phyloP scores from a whole-genome alignment of 345 rosid species.

The Orychophragmus violaceus region DNA sequence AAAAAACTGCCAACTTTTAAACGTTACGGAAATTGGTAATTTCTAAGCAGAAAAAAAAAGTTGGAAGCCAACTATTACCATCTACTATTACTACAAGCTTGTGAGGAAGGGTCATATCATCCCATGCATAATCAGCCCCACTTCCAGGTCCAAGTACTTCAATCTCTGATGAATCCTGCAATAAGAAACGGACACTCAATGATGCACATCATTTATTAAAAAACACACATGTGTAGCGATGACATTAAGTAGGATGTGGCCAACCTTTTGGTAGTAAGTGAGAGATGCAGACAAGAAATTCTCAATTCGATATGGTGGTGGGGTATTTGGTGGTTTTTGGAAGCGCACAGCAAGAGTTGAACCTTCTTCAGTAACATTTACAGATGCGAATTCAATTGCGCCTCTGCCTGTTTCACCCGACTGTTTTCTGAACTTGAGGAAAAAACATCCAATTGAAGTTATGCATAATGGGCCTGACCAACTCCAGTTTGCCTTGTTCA shows the following conservation, averaged over 20 bases:
- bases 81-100: constrained; percentile 65
- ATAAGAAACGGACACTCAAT: constrained; percentile 2
- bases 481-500: constrained; percentile 46
- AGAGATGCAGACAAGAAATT: constrained; percentile 62
- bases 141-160: constrained; percentile 75
- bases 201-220: not conserved
- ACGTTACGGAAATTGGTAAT: not conserved
- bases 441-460: constrained; percentile 78
- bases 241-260: constrained; percentile 24
- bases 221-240: not conserved
- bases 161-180: constrained; percentile 68
- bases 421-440: constrained; percentile 68
- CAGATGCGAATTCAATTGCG: constrained; percentile 61
- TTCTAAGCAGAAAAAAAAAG: constrained; percentile 4
- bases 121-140: constrained; percentile 78
- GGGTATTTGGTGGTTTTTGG: constrained; percentile 61
- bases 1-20: not conserved
- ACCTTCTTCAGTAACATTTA: constrained; percentile 75
- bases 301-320: constrained; percentile 84
- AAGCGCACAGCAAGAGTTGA: constrained; percentile 71
- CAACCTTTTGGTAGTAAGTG: constrained; percentile 88
- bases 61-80: constrained; percentile 41
- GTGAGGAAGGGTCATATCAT: constrained; percentile 83
- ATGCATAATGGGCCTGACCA: constrained; percentile 97
- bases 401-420: constrained; percentile 39